Base-by-base conservation (phyloP, 768 basidiomycete genomes). In the Sporobolomyces roseus region DNA sequence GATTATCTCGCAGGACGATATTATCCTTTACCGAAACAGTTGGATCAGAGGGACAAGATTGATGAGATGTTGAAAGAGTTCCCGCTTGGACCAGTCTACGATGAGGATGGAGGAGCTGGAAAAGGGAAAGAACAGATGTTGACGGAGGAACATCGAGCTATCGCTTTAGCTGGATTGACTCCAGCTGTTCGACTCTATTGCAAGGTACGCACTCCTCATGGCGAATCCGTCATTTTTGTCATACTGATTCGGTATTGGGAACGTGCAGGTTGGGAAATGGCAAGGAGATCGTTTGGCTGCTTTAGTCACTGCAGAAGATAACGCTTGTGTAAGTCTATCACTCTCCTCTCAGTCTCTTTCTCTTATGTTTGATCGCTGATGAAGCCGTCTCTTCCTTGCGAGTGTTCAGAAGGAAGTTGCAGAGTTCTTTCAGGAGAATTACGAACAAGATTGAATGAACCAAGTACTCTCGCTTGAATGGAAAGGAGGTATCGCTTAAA, bases 1-100 rank as follows among this genome's bases (percentile, higher is more conserved):
- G 84, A 85, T 41, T 80, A 90, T 53, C 82, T 93, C 68, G 85
- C 85, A 36, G 91, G 91, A 36, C 82, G 91, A 63, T 92, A 92
- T 77, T 92, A 92, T 76, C 88, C 90, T 2, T 43, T 72, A 8
- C 61, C 71, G 10, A 12, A 25, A 3, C 14, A 17, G n/a, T 32
- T 53, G 13, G 21, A 62, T 48, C 8, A 33, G 19, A 13, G 14
- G 12, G 29, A 21, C 0, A 29, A 23, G 38, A 49, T 67, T 21
- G 25, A 48, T 27, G 25, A 21, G 6, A 25, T 65, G 19, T 21
- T 59, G 19, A 27, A 19, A 17, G 51, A 16, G 2, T 32, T 63
- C 35, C 36, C 14, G 21, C 29, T 19, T 3, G 7, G 13, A 27
- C 29, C 30, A 17, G 63, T 14, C 19, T 30, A 4, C 13, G 41